Evolutionary conservation across 148 eudicot species (phyloP).

Genomic region (Hydrangea macrophylla): DNA sequence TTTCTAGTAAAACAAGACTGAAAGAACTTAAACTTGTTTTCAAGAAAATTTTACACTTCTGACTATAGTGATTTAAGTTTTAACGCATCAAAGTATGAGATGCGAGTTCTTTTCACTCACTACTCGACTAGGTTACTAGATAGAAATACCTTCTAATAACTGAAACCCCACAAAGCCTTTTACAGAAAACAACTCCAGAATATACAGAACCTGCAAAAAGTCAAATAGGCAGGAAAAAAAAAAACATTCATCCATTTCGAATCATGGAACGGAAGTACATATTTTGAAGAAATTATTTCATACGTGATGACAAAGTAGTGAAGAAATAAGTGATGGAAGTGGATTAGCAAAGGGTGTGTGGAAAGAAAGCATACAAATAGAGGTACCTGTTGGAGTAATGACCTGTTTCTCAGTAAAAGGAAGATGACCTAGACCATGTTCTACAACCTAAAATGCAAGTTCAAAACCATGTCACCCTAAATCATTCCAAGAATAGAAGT

Average conservation of each 20-base stretch:
- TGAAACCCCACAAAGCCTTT: conserved; percentile 62
- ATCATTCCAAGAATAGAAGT: neutral
- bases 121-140: neutral
- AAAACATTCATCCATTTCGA: neutral
- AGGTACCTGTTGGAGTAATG: conserved; percentile 64
- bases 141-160: conserved; percentile 50
- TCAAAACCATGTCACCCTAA: neutral
- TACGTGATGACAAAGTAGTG: too few species aligned
- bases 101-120: neutral
- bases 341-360: too few species aligned
- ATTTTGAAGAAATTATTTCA: too few species aligned
- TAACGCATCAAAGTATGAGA: too few species aligned
- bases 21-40: too few species aligned
- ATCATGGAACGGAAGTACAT: neutral
- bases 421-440: conserved; percentile 79
- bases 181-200: conserved; percentile 56
- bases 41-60: too few species aligned
- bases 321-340: too few species aligned
- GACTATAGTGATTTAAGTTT: too few species aligned
- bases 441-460: conserved; percentile 51
- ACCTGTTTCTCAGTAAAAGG: conserved; percentile 72
- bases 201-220: conserved; percentile 47
- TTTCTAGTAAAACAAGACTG: neutral
- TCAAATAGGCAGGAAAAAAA: neutral
- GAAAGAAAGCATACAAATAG: neutral